These are phyloP conservation scores for Polyporus tsugae DNA, from an alignment of 1,284 basidiomycete species.

Conservation along the genomic window DNA sequence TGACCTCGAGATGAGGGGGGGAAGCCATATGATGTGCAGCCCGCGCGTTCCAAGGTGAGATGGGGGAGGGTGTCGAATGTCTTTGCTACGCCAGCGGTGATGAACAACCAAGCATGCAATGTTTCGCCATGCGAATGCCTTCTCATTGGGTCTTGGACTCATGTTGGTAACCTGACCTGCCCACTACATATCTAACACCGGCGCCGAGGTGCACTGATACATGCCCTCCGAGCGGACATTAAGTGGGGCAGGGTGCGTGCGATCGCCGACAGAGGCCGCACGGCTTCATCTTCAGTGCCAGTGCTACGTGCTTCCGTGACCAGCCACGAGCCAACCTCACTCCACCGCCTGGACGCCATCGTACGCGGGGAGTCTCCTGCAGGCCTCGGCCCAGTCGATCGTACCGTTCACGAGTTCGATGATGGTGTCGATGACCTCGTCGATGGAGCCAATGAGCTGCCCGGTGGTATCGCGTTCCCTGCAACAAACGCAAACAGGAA, in stretches of 20 bases:
- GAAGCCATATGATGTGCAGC: slow-evolving; percentile 10
- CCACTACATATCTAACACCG: neutral
- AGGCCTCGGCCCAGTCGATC: slow-evolving; percentile 84
- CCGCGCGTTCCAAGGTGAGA: slow-evolving; percentile 9
- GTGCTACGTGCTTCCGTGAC: neutral
- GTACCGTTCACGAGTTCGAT: slow-evolving; percentile 78
- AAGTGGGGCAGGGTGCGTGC: neutral
- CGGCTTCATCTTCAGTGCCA: neutral
- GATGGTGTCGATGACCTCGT: slow-evolving; percentile 88
- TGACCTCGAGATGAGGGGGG: neutral
- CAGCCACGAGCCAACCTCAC: slow-evolving; percentile 31
- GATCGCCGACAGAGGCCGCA: slow-evolving; percentile 6
- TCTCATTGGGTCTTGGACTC: slow-evolving; percentile 1
- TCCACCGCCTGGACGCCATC: slow-evolving; percentile 91
- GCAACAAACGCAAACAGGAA: slow-evolving; percentile 19
- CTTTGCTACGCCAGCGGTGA: slow-evolving; percentile 18
- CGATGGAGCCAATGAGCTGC: slow-evolving; percentile 92
- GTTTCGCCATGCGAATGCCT: slow-evolving; percentile 1
- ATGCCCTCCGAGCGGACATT: slow-evolving; percentile 3
- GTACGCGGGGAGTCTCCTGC: slow-evolving; percentile 78
- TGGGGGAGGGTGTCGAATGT: slow-evolving; percentile 1
- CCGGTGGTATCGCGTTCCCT: slow-evolving; percentile 95
- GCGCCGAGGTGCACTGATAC: neutral
- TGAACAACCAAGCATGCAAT: slow-evolving; percentile 18
- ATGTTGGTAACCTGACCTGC: neutral